phyloP scores from a whole-genome alignment of 2,329 filamentous ascomycete genomes.

The Arthrobotrys iridis region DNA sequence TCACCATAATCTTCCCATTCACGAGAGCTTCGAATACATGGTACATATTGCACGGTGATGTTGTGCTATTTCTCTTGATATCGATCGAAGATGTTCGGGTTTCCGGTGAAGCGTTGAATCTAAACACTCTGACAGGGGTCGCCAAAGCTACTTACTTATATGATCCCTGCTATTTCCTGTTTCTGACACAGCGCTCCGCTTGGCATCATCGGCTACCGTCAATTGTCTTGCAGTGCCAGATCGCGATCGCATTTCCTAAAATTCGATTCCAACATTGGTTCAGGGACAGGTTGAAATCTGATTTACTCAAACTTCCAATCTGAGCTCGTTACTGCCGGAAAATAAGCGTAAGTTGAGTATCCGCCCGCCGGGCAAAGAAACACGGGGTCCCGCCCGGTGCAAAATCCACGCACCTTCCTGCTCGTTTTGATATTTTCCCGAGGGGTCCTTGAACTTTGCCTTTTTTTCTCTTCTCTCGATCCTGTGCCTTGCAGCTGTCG shows the following conservation, averaged over 20 bases:
- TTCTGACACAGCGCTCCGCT: neutral
- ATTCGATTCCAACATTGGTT: neutral
- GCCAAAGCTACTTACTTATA: neutral
- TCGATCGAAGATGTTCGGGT: neutral
- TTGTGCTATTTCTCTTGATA: too few relatives aligned
- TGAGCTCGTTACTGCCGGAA: neutral
- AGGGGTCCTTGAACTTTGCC: neutral
- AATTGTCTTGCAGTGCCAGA: neutral
- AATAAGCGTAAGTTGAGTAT: slow-evolving; percentile 4
- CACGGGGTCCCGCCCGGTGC: neutral
- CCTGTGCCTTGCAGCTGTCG: neutral
- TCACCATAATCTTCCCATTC: too few relatives aligned
- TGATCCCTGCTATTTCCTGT: slow-evolving; percentile 1
- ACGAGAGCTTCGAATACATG: too few relatives aligned
- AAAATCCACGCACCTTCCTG: neutral
- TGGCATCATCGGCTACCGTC: slow-evolving; percentile 3
- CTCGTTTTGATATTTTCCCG: neutral
- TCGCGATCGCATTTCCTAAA: neutral
- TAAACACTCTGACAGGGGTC: neutral
- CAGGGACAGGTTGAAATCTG: neutral
- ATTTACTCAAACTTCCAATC: neutral
- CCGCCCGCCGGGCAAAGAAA: neutral
- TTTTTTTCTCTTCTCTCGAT: too few relatives aligned
- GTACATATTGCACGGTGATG: neutral
- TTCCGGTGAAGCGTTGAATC: neutral